Evolutionary conservation across 2,329 filamentous ascomycete genomes (phyloP).

Genomic region (Neofusicoccum parvum): DNA sequence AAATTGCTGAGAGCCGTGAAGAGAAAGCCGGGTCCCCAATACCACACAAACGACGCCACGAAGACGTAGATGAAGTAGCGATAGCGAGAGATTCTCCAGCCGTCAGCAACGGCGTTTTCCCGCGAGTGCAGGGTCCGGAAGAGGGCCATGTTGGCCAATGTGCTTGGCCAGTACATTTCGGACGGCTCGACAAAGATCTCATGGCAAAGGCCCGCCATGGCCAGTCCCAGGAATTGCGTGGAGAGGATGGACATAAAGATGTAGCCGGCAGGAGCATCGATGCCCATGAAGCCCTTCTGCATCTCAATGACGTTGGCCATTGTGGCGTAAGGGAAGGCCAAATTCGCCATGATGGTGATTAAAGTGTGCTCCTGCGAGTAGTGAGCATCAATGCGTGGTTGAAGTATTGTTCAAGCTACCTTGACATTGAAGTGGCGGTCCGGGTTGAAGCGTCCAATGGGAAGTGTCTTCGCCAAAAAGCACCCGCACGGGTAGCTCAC

Average conservation of each 20-base stretch:
- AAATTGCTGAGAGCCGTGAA: conserved; percentile 71
- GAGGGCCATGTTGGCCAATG: conserved; percentile 66
- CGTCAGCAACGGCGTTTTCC: conserved; percentile 60
- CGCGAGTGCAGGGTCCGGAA: conserved; percentile 76
- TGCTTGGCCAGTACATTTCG: conserved; percentile 75
- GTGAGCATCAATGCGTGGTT: background rate
- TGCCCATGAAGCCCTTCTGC: conserved; percentile 16
- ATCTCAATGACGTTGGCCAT: conserved; percentile 70
- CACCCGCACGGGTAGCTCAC: conserved; percentile 59
- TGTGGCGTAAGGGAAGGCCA: conserved; percentile 70
- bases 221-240: conserved; percentile 60
- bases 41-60: conserved; percentile 52
- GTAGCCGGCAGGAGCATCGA: conserved; percentile 24
- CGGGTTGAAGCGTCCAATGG: conserved; percentile 62
- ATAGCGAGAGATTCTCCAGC: conserved; percentile 69
- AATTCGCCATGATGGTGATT: conserved; percentile 22
- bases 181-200: conserved; percentile 49
- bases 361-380: background rate
- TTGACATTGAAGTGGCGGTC: conserved; percentile 67
- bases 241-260: conserved; percentile 60
- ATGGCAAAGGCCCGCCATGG: conserved; percentile 31
- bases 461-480: conserved; percentile 55
- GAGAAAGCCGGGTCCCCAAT: conserved; percentile 60
- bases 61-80: conserved; percentile 65
- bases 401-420: conserved; percentile 31